Conservation (phyloP, 805 yeast species). For the Blastobotrys mokoenaii region DNA sequence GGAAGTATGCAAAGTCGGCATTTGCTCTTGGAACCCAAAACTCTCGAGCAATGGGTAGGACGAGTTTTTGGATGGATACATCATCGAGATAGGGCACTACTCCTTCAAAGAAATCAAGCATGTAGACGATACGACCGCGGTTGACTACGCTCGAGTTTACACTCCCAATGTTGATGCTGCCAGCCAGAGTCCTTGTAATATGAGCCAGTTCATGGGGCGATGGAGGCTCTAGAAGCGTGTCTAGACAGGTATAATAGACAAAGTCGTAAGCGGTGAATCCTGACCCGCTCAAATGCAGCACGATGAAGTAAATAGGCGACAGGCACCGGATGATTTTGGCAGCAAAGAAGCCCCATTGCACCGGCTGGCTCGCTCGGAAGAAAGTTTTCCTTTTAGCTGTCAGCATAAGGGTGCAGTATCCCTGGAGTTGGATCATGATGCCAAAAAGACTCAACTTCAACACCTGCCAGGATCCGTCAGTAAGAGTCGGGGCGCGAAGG, state of each 20-base stretch:
- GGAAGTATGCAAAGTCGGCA: constrained; percentile 8
- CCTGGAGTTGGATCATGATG: constrained; percentile 21
- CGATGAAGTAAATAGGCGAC: constrained; percentile 20
- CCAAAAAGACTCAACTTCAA: constrained; percentile 21
- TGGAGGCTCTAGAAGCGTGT: constrained; percentile 27
- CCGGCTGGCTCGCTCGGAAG: not conserved
- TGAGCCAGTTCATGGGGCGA: constrained; percentile 3
- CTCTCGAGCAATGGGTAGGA: constrained; percentile 24
- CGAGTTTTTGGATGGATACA: constrained; percentile 28
- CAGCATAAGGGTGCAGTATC: constrained; percentile 15
- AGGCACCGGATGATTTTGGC: constrained; percentile 16
- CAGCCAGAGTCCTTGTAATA: constrained; percentile 24
- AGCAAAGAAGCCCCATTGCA: constrained; percentile 11
- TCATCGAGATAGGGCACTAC: constrained; percentile 28
- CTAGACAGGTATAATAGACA: constrained; percentile 43
- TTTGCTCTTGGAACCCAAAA: constrained; percentile 13
- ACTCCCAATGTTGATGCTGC: constrained; percentile 23
- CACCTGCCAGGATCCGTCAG: constrained; percentile 8
- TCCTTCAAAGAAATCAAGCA: constrained; percentile 29
- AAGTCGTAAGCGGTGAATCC: constrained; percentile 43
- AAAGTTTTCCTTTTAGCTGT: constrained; percentile 1
- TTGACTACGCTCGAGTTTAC: constrained; percentile 20
- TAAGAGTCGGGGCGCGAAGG: not conserved
- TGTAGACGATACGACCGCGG: constrained; percentile 21
- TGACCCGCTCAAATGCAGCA: constrained; percentile 19